Evolutionary conservation across 345 rosid genomes (phyloP).

Genomic region (Pistacia integerrima): DNA sequence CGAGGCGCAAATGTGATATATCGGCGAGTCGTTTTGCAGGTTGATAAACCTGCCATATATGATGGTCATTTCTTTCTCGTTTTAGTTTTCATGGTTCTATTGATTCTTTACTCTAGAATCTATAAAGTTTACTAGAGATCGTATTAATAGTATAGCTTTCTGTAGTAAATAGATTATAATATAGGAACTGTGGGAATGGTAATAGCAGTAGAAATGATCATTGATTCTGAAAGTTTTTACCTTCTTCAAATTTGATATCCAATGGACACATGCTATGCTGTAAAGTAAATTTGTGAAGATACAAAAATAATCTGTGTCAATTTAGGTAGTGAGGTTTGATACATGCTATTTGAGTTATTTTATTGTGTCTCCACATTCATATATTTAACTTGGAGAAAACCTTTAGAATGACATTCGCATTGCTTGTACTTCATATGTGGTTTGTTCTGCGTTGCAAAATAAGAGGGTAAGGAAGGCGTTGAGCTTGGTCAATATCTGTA

Average conservation of each 20-base stretch:
- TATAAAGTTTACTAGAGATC: too few species aligned
- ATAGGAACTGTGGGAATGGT: too few species aligned
- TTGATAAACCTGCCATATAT: constrained; percentile 68
- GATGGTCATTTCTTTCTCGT: constrained; percentile 44
- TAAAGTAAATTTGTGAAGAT: neutral
- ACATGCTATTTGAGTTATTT: too few species aligned
- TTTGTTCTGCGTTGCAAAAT: constrained; percentile 76
- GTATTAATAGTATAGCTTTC: too few species aligned
- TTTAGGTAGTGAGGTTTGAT: neutral
- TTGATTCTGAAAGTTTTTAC: neutral
- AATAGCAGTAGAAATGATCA: neutral
- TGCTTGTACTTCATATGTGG: constrained; percentile 98
- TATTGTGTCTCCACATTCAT: neutral
- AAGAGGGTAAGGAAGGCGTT: constrained; percentile 89
- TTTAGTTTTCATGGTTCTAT: neutral
- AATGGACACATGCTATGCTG: neutral
- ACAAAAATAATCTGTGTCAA: neutral
- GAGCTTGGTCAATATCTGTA: constrained; percentile 89
- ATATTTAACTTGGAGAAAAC: constrained; percentile 92
- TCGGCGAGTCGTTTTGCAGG: constrained; percentile 63
- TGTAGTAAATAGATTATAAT: too few species aligned
- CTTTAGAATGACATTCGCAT: constrained; percentile 72
- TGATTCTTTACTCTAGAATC: too few species aligned
- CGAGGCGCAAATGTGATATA: constrained; percentile 87
- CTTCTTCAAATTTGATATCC: neutral